Percentiles rank a stretch among this genome's conserved stretches.
phyloP scores from a whole-genome alignment of 2,329 filamentous ascomycete genomes.

The Trichoderma koningii region DNA sequence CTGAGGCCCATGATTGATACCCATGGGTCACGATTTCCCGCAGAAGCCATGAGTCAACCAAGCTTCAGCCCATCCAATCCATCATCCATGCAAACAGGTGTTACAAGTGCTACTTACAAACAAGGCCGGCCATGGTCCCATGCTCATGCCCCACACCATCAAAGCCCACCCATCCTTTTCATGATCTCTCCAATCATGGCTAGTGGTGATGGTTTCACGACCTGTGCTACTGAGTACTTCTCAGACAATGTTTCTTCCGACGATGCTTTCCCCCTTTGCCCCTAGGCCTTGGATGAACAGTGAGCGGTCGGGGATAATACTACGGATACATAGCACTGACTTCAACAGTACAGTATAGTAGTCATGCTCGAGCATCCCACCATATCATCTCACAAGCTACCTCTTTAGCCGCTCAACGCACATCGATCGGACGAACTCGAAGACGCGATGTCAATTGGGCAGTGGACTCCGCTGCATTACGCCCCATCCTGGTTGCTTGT shows the following conservation, averaged over 20 bases:
- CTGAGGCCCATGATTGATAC: conserved; percentile 11
- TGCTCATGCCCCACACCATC: conserved; percentile 17
- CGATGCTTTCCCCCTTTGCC: conserved; percentile 11
- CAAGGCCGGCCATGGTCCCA: conserved; percentile 20
- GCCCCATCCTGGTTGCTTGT: neutral
- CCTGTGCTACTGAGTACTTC: neutral
- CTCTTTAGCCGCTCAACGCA: conserved; percentile 24
- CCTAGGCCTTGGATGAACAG: conserved; percentile 12
- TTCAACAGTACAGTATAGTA: conserved; percentile 17
- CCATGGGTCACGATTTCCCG: conserved; percentile 19
- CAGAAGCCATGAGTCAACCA: conserved; percentile 20
- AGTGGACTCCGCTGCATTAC: neutral
- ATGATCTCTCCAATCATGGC: conserved; percentile 23
- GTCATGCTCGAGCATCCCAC: conserved; percentile 23
- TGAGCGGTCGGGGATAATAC: conserved; percentile 6
- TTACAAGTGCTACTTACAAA: neutral
- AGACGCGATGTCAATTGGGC: conserved; percentile 10
- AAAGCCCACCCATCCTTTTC: conserved; percentile 21
- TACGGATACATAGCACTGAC: conserved; percentile 7
- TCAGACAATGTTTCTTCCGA: conserved; percentile 15
- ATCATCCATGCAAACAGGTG: conserved; percentile 21
- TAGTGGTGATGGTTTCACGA: conserved; percentile 1
- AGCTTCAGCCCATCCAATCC: conserved; percentile 24
- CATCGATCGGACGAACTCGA: conserved; percentile 25
- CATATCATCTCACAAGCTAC: conserved; percentile 23